Evolutionary conservation across 1,284 basidiomycete species (phyloP).

Genomic region (Ceratorhiza oryzae-sativae): DNA sequence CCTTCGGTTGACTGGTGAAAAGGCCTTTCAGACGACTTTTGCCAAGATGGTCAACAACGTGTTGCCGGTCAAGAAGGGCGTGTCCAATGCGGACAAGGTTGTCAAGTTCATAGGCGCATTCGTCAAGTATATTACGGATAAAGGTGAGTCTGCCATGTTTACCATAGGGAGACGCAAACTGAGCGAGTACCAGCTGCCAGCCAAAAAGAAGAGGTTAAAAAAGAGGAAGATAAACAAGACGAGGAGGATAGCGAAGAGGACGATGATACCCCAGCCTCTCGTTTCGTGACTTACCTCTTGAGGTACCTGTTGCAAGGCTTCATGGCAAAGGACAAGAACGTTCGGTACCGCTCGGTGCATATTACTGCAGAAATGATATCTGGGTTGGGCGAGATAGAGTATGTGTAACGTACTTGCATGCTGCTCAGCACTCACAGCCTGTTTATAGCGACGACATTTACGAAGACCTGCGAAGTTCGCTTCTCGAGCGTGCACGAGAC

Average conservation of each 20-base stretch:
- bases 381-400: slow-evolving; percentile 86
- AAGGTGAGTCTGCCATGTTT: slow-evolving; percentile 61
- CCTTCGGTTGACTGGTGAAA: slow-evolving; percentile 77
- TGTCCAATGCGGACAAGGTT: slow-evolving; percentile 77
- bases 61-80: slow-evolving; percentile 85
- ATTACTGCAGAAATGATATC: slow-evolving; percentile 82
- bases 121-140: slow-evolving; percentile 78
- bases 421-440: not conserved
- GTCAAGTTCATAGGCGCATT: slow-evolving; percentile 88
- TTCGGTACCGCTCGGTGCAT: slow-evolving; percentile 81
- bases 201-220: slow-evolving; percentile 49
- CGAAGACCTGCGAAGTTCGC: slow-evolving; percentile 65
- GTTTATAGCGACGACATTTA: slow-evolving; percentile 82
- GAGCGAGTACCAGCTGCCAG: slow-evolving; percentile 45
- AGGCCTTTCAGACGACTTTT: slow-evolving; percentile 78
- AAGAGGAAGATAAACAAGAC: slow-evolving; percentile 49
- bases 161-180: slow-evolving; percentile 1
- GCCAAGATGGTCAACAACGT: slow-evolving; percentile 75
- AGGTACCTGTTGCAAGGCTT: slow-evolving; percentile 85
- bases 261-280: slow-evolving; percentile 71
- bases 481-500: slow-evolving; percentile 84
- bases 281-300: slow-evolving; percentile 78
- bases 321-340: slow-evolving; percentile 87
- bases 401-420: slow-evolving; percentile 49
- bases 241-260: slow-evolving; percentile 58